Base-by-base conservation (phyloP, 2,329 filamentous ascomycete genomes). In the Xylariaceae sp. region DNA sequence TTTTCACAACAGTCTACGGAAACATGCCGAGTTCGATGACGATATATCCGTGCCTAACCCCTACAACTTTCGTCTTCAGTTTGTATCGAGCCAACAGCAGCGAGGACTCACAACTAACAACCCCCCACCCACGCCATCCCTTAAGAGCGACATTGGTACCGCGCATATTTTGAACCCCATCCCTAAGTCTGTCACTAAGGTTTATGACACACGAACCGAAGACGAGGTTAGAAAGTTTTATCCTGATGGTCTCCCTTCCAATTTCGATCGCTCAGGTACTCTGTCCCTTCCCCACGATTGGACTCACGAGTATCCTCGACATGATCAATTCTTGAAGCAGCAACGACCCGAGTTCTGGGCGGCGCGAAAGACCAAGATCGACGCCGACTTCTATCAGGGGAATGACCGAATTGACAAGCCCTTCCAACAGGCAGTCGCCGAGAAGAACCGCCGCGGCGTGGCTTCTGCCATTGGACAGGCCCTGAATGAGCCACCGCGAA, bases 381-480 rank as follows among this genome's bases (percentile, higher is more conserved):
- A 65, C 35, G 50, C 47, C 3, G 47, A 52, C 26, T 75, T 72
- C 57, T 70, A 73, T 36, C 55, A 57, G 1, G 68, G 69, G 30
- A 55, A 54, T 3, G 55, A 60, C 19, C 59, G 61, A 24, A 46
- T 71, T 18, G 56, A 57, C 34, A 67, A 62, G 49, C 49, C 55
- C 3, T 48, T 64, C 9, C 51, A 59, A 2, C 48, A 56, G 17
- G 56, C 62, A 9, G 43, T 61, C 12, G 47, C 48, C 4, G 64
- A 68, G 34, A 56, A 59, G 16, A 53, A 54, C 16, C 50, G 56
- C 35, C 57, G 55, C 16, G 48, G 41, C 39, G 45, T 53, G 33
- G 52, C 61, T 41, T 54, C 55, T 16, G 49, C 50, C 6, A 56
- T 68, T 32, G 67, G 69, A 4, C 62, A 60, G 11, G 62, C 67